Percentiles rank a stretch among this genome's conserved stretches.
Conservation (phyloP, 148 eudicot species). For the Nyssa sinensis region DNA sequence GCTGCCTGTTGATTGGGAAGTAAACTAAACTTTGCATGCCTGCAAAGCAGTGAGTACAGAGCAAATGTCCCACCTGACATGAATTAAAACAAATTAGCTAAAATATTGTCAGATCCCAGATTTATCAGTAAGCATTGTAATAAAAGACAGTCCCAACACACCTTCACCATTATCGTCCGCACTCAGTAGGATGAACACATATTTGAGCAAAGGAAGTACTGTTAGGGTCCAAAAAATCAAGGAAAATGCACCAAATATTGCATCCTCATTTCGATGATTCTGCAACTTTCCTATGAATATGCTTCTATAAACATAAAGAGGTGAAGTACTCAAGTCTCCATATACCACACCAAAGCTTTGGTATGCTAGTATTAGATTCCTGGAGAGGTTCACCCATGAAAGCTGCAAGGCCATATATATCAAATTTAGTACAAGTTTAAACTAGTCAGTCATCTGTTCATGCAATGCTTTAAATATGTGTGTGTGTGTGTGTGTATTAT, state of each 20-base stretch:
- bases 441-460: background rate
- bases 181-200: slow-evolving; percentile 63
- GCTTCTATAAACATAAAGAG: slow-evolving; percentile 84
- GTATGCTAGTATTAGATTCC: slow-evolving; percentile 77
- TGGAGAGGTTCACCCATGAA: slow-evolving; percentile 49
- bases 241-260: slow-evolving; percentile 85
- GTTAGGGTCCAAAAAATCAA: slow-evolving; percentile 92
- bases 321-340: slow-evolving; percentile 96
- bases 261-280: slow-evolving; percentile 52
- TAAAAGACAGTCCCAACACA: slow-evolving; percentile 21
- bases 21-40: slow-evolving; percentile 87
- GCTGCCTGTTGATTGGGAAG: slow-evolving; percentile 99
- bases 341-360: slow-evolving; percentile 94
- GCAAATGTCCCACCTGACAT: slow-evolving; percentile 91
- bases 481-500: too few relatives aligned
- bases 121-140: background rate
- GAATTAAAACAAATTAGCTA: slow-evolving; percentile 8
- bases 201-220: slow-evolving; percentile 85
- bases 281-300: slow-evolving; percentile 58
- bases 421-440: slow-evolving; percentile 13
- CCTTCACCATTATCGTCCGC: slow-evolving; percentile 99
- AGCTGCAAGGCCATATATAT: slow-evolving; percentile 53
- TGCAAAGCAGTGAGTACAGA: slow-evolving; percentile 89
- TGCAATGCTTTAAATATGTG: too few relatives aligned
- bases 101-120: background rate